Conservation (phyloP, 768 basidiomycete genomes). For the Tylopilus sp. region DNA sequence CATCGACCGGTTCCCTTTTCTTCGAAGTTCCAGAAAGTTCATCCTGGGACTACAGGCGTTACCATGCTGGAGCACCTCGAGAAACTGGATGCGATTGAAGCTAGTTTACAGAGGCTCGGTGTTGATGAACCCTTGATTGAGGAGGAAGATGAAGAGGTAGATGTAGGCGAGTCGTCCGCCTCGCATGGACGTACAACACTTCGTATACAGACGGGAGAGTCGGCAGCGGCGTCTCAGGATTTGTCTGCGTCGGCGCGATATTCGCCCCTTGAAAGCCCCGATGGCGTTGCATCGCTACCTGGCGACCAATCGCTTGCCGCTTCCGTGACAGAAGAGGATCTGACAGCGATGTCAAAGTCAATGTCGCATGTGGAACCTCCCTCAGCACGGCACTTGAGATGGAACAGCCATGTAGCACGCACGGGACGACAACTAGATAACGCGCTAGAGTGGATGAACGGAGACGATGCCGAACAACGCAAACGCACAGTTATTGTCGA, state of each 20-base stretch:
- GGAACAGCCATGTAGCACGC: constrained; percentile 30
- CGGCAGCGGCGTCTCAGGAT: constrained; percentile 6
- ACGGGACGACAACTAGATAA: constrained; percentile 30
- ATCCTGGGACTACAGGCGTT: constrained; percentile 84
- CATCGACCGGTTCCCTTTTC: constrained; percentile 79
- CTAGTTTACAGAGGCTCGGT: constrained; percentile 71
- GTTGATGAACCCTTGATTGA: constrained; percentile 50
- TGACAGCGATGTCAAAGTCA: constrained; percentile 73
- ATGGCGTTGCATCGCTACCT: constrained; percentile 47
- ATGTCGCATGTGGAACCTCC: constrained; percentile 64
- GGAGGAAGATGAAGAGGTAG: constrained; percentile 53
- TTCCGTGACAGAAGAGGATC: constrained; percentile 66
- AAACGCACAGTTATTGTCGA: constrained; percentile 69
- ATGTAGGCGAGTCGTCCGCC: constrained; percentile 55
- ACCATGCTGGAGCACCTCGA: constrained; percentile 84
- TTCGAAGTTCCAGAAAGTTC: constrained; percentile 78
- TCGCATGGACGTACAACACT: constrained; percentile 14
- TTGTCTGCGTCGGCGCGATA: constrained; percentile 39
- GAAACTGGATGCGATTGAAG: constrained; percentile 78
- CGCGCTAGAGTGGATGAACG: constrained; percentile 45
- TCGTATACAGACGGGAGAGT: constrained; percentile 32
- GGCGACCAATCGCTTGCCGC: constrained; percentile 52
- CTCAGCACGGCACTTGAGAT: constrained; percentile 34
- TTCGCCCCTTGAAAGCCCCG: constrained; percentile 58
- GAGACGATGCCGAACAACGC: constrained; percentile 35